Evolutionary conservation across 148 eudicot genomes (phyloP), one percentile per base, ranked within the genome.

Genomic region (Arctostaphylos glauca): DNA sequence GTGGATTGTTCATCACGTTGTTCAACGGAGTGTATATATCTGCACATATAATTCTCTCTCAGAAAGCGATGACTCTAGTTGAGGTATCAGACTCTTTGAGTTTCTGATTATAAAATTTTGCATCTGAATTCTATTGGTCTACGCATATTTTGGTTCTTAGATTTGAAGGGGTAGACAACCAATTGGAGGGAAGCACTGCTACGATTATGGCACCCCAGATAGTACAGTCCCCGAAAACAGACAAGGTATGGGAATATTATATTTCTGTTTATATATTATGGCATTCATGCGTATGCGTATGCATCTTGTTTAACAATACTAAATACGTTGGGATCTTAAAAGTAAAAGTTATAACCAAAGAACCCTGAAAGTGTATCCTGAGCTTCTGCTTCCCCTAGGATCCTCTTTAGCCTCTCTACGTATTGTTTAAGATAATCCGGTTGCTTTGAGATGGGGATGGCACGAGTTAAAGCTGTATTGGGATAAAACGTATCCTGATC

Each of bases 111-210:
- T 88, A 89, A 18, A 86, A 71, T 73, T 16, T 80, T 78, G 89
- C 88, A 79, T 88, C 88, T 77, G 82, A 80, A 66, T 88, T 89
- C 84, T 89, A 91, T 50, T 82, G 77, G 56, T 79, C 82, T 52
- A 78, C n/a, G 66, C 93, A 89, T 44, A 14, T 86, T 77, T 91
- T 84, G 53, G 18, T 86, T 77, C 91, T 84, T 48, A 50, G 47
- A 25, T 91, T 77, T 90, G 91, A 44, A 87, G 62, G 2, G 91
- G 96, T 52, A 90, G 84, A 83, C 96, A 91, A 41, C 92, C 92
- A 8, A 90, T 83, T 25, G 91, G 93, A 46, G 93, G 93, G 95
- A 25, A 92, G 86, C 71, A 93, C 91, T n/a, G 88, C 23, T 21
- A 88, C 86, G 21, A 90, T 84, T 44, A 43, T 89, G 90, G 77